phyloP scores from a whole-genome alignment of 2,329 filamentous ascomycete species.

The Chaetomiaceae sp. region DNA sequence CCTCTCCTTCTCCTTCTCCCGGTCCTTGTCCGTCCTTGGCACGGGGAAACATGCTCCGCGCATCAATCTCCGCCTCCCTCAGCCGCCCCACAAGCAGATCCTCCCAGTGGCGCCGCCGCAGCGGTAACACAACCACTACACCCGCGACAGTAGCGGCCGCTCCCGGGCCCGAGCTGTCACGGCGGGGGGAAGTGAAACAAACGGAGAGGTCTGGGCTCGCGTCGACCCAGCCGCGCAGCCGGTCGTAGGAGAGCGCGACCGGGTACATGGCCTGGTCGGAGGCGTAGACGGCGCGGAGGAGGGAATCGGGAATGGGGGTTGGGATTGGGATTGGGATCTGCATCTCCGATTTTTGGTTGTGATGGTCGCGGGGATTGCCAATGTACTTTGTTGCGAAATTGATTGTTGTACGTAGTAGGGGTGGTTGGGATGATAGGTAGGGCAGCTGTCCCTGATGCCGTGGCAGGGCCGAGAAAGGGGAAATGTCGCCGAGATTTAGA shows the following conservation, averaged over 20 bases:
- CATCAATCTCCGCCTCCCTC: constrained; percentile 30
- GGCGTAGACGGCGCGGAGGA: constrained; percentile 26
- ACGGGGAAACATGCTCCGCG: constrained; percentile 26
- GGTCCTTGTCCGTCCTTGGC: background rate
- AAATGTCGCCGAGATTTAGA: background rate
- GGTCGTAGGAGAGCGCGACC: constrained; percentile 30
- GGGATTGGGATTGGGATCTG: background rate
- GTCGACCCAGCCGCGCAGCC: constrained; percentile 30
- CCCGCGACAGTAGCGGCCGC: constrained; percentile 19
- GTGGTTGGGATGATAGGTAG: background rate
- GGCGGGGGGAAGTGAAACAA: constrained; percentile 19
- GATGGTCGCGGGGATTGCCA: background rate
- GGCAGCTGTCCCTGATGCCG: too few species aligned
- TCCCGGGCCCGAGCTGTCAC: background rate
- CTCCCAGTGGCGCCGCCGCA: constrained; percentile 28
- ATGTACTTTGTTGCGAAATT: too few species aligned
- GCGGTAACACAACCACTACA: constrained; percentile 32
- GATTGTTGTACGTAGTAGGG: too few species aligned
- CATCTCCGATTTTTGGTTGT: too few species aligned
- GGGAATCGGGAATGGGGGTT: constrained; percentile 18
- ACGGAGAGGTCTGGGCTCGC: constrained; percentile 29
- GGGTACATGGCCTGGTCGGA: constrained; percentile 36
- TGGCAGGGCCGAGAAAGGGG: too few species aligned
- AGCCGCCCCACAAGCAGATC: constrained; percentile 29
- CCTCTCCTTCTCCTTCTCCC: background rate